A percentile compares a stretch with the other conserved stretches of the same genome.
Evolutionary conservation across 257 asterid genomes (phyloP).

Genomic region (Solanum habrochaites): DNA sequence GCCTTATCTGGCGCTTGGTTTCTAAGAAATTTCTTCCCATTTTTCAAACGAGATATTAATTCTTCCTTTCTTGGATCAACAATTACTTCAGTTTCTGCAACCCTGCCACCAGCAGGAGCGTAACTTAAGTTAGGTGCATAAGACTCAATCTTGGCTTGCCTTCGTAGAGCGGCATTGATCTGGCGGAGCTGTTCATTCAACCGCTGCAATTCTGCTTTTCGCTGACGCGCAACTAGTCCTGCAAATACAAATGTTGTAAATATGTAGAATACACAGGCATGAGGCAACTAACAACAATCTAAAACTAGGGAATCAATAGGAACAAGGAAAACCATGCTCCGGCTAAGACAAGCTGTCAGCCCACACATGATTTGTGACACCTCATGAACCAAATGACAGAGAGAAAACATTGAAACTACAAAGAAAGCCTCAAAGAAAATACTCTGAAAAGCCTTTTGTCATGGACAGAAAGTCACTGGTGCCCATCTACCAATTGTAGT

Average conservation of each 20-base stretch:
- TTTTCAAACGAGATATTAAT: slow-evolving; percentile 56
- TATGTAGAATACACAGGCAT: background rate
- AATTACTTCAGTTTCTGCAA: slow-evolving; percentile 73
- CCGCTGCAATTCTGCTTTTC: slow-evolving; percentile 75
- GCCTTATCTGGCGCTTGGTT: slow-evolving; percentile 86
- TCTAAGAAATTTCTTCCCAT: slow-evolving; percentile 73
- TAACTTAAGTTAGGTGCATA: slow-evolving; percentile 94
- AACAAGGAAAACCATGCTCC: background rate
- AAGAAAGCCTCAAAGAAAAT: background rate
- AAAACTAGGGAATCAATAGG: background rate
- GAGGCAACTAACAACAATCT: background rate
- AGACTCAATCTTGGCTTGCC: slow-evolving; percentile 97
- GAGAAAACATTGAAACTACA: background rate
- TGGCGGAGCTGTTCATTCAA: slow-evolving; percentile 94
- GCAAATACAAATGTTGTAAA: background rate
- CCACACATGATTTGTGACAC: background rate
- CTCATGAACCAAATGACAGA: background rate
- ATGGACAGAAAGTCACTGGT: background rate
- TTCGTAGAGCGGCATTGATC: slow-evolving; percentile 78
- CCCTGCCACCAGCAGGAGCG: slow-evolving; percentile 72
- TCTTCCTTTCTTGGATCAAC: slow-evolving; percentile 81
- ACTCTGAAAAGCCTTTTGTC: background rate
- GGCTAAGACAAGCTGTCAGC: background rate
- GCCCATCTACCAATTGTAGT: background rate
- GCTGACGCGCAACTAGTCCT: slow-evolving; percentile 94